A percentile compares a stretch with the other conserved stretches of the same genome.
phyloP scores from a whole-genome alignment of 768 basidiomycete species.

The Hericium alpestre region DNA sequence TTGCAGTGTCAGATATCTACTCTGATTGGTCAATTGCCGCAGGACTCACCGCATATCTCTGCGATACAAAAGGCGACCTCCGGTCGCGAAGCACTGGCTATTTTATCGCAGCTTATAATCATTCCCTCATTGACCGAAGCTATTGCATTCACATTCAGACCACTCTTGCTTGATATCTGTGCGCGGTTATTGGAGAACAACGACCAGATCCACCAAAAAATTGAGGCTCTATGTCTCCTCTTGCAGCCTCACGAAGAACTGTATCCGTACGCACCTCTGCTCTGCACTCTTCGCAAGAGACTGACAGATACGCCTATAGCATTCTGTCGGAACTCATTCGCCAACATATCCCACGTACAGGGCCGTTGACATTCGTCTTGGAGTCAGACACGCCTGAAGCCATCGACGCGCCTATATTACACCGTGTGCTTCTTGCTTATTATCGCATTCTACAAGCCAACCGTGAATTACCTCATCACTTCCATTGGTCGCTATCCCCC shows the following conservation, averaged over 20 bases:
- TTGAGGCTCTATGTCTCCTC: slow-evolving; percentile 51
- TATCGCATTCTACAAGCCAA: slow-evolving; percentile 73
- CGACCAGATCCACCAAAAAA: slow-evolving; percentile 37
- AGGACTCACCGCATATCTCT: neutral
- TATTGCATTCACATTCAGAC: slow-evolving; percentile 61
- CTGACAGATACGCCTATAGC: slow-evolving; percentile 25
- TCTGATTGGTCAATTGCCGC: neutral
- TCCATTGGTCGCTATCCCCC: slow-evolving; percentile 47
- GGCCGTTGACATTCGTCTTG: slow-evolving; percentile 42
- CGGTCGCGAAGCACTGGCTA: slow-evolving; percentile 12
- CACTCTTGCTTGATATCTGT: slow-evolving; percentile 69
- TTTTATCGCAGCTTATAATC: slow-evolving; percentile 50
- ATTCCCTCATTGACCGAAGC: slow-evolving; percentile 50
- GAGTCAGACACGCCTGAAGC: slow-evolving; percentile 18
- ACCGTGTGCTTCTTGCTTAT: slow-evolving; percentile 66
- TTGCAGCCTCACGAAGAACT: slow-evolving; percentile 63
- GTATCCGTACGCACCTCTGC: slow-evolving; percentile 45
- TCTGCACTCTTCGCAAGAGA: slow-evolving; percentile 4
- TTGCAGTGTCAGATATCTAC: neutral
- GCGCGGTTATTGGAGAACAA: slow-evolving; percentile 67
- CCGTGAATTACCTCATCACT: slow-evolving; percentile 48
- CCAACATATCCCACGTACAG: slow-evolving; percentile 31
- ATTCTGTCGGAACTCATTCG: slow-evolving; percentile 44
- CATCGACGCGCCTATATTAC: slow-evolving; percentile 39
- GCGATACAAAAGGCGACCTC: neutral